A percentile compares a stretch with the other conserved stretches of the same genome.
Conservation (phyloP, 2,329 filamentous ascomycete species). For the Sphaerulina vaccinii region DNA sequence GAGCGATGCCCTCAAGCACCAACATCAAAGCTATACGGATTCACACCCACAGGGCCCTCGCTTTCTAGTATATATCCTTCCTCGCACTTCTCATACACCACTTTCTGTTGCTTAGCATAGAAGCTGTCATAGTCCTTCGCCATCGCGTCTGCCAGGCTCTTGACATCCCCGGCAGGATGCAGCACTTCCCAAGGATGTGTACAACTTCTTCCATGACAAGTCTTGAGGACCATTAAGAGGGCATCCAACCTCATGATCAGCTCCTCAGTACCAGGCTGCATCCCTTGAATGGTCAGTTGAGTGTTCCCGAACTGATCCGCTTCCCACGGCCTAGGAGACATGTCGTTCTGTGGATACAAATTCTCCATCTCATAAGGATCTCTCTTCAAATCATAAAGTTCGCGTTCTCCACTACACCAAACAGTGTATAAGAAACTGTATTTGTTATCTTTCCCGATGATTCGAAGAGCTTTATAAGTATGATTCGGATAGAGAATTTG, state of each 20-base stretch:
- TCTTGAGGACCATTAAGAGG: slow-evolving; percentile 25
- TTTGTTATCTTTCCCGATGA: slow-evolving; percentile 27
- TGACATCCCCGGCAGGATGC: slow-evolving; percentile 16
- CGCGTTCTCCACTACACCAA: slow-evolving; percentile 67
- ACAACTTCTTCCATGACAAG: slow-evolving; percentile 18
- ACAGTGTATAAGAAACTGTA: slow-evolving; percentile 67
- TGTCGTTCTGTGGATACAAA: slow-evolving; percentile 9
- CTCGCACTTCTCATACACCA: slow-evolving; percentile 25
- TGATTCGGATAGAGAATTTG: slow-evolving; percentile 30
- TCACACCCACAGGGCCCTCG: slow-evolving; percentile 18
- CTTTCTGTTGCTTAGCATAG: slow-evolving; percentile 19
- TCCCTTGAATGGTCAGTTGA: no score
- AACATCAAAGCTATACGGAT: slow-evolving; percentile 14
- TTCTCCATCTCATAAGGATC: slow-evolving; percentile 31
- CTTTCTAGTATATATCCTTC: slow-evolving; percentile 26
- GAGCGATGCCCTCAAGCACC: no score
- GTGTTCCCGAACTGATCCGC: no score
- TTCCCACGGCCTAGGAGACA: not conserved
- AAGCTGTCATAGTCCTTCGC: slow-evolving; percentile 15
- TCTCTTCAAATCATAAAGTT: slow-evolving; percentile 57
- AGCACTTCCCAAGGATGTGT: slow-evolving; percentile 23
- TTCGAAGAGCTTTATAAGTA: slow-evolving; percentile 36
- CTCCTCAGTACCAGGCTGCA: no score
- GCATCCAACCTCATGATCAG: slow-evolving; percentile 21
- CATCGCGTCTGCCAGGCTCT: slow-evolving; percentile 16